phyloP scores from a whole-genome alignment of 352 stramenopile genomes.

The Globisporangium paddicum region DNA sequence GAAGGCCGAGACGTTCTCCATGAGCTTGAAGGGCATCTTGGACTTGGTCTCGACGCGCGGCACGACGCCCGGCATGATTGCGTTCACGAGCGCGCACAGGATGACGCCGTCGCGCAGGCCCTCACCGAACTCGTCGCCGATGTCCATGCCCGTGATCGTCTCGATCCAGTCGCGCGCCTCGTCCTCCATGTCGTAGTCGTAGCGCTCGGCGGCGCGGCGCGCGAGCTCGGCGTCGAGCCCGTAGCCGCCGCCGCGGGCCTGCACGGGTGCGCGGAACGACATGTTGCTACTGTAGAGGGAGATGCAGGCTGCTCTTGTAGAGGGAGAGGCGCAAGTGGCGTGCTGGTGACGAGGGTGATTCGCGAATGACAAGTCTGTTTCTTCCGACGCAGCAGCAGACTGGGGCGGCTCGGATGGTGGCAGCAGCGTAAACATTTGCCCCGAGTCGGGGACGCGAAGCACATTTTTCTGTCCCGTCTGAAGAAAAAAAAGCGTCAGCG shows the following conservation, averaged over 20 bases:
- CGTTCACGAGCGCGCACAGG: constrained; percentile 83
- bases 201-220: constrained; percentile 74
- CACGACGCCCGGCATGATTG: constrained; percentile 62
- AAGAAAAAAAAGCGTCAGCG: not conserved
- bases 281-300: not conserved
- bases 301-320: not conserved
- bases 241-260: constrained; percentile 73
- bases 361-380: not conserved
- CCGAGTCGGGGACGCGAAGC: not conserved
- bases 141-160: constrained; percentile 62
- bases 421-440: not conserved
- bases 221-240: constrained; percentile 89
- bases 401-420: not conserved
- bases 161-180: constrained; percentile 87
- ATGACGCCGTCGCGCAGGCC: constrained; percentile 77
- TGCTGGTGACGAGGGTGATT: not conserved
- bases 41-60: constrained; percentile 78
- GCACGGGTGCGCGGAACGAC: constrained; percentile 38
- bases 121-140: constrained; percentile 76
- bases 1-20: constrained; percentile 90
- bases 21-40: constrained; percentile 91
- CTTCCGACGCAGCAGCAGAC: too few species aligned
- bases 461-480: not conserved
- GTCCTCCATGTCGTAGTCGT: constrained; percentile 86
- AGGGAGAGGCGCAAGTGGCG: not conserved